A percentile compares a stretch with the other conserved stretches of the same genome.
Evolutionary conservation across 352 stramenopile genomes (phyloP).

Genomic region (Pythium periplocum): DNA sequence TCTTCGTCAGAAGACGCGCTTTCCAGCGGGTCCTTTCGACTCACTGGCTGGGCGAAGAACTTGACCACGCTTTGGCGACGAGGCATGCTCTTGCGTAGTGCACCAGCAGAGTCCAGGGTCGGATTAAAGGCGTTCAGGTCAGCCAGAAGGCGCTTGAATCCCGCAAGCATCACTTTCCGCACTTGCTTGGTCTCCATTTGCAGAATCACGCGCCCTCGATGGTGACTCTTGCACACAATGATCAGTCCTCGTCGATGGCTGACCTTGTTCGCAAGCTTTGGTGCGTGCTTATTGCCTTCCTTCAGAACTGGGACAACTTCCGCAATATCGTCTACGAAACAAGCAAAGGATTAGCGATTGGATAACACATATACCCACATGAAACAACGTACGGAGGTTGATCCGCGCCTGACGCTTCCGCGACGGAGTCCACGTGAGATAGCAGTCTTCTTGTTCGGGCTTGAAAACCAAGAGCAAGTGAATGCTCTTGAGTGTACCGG

Average conservation of each 20-base stretch:
- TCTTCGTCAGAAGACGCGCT: not conserved
- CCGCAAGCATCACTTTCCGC: slow-evolving; percentile 50
- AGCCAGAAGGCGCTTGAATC: slow-evolving; percentile 45
- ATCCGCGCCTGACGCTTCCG: slow-evolving; percentile 60
- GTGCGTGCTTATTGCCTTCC: slow-evolving; percentile 41
- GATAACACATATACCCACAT: slow-evolving; percentile 1
- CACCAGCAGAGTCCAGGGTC: slow-evolving; percentile 33
- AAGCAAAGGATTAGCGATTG: slow-evolving; percentile 3
- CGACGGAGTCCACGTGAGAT: slow-evolving; percentile 70
- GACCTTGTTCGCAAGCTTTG: slow-evolving; percentile 53
- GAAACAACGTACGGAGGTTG: slow-evolving; percentile 38
- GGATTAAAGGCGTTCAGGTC: slow-evolving; percentile 41
- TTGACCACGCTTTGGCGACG: slow-evolving; percentile 41
- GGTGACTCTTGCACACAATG: slow-evolving; percentile 59
- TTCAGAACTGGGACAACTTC: slow-evolving; percentile 47
- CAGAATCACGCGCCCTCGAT: slow-evolving; percentile 56
- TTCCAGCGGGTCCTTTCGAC: not conserved
- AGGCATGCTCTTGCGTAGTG: slow-evolving; percentile 40
- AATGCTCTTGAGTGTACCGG: slow-evolving; percentile 56
- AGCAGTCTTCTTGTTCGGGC: slow-evolving; percentile 38
- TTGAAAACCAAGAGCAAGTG: slow-evolving; percentile 49
- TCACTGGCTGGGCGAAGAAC: slow-evolving; percentile 28
- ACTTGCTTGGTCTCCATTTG: slow-evolving; percentile 52
- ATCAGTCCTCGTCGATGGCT: slow-evolving; percentile 57
- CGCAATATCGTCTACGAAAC: slow-evolving; percentile 47